Evolutionary conservation across 371 early-diverging fungal species (phyloP).

Genomic region (Lichtheimia hyalospora): DNA sequence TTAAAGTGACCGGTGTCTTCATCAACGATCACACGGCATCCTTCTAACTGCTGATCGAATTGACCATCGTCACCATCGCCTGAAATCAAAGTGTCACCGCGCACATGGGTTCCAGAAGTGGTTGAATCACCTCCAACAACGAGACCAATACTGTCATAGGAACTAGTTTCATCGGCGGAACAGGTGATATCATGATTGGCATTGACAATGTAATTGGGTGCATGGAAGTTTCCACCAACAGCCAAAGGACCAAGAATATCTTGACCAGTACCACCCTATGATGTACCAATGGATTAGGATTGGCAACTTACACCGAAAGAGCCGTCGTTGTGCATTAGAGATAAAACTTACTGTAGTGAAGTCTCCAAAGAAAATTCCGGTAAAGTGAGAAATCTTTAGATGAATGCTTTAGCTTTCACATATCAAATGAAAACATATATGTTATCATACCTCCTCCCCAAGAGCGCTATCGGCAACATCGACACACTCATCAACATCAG

Average conservation of each 20-base stretch:
- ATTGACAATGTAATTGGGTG: slow-evolving; percentile 17
- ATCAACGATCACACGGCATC: neutral
- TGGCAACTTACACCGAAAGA: neutral
- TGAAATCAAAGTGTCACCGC: slow-evolving; percentile 9
- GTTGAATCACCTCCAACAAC: slow-evolving; percentile 2
- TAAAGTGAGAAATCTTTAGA: slow-evolving; percentile 14
- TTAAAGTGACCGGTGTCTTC: neutral
- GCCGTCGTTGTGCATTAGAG: too few relatives aligned
- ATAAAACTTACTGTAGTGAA: slow-evolving; percentile 9
- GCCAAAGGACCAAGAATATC: slow-evolving; percentile 24
- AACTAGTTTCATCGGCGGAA: neutral
- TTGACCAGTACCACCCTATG: neutral
- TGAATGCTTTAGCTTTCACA: too few relatives aligned
- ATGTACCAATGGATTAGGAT: neutral
- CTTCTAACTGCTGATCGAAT: too few relatives aligned
- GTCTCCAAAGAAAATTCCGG: slow-evolving; percentile 23
- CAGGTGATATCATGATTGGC: slow-evolving; percentile 8
- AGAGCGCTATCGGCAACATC: too few relatives aligned
- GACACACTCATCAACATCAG: too few relatives aligned
- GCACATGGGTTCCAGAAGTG: slow-evolving; percentile 7
- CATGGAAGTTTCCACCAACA: slow-evolving; percentile 15
- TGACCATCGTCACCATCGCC: neutral
- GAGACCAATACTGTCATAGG: slow-evolving; percentile 4
- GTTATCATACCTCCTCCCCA: too few relatives aligned
- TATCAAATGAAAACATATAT: too few relatives aligned